Evolutionary conservation across 768 basidiomycete genomes (phyloP).

Genomic region (Pisolithus tinctorius): DNA sequence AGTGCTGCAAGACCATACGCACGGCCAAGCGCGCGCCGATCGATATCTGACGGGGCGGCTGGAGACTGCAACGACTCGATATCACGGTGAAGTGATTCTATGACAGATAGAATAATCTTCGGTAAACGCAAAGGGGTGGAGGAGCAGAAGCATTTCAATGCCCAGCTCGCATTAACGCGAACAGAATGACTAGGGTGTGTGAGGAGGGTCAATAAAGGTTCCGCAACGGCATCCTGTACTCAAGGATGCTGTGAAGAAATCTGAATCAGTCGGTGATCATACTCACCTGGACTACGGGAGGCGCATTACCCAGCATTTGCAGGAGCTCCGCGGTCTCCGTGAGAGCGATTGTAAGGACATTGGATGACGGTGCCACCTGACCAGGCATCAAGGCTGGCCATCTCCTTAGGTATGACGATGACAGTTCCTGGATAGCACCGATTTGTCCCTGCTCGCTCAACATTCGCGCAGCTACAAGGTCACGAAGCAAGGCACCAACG

Average conservation of each 20-base stretch:
- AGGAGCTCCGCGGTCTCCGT: slow-evolving; percentile 82
- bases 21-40: slow-evolving; percentile 72
- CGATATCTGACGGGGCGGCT: slow-evolving; percentile 62
- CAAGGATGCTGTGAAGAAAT: not conserved
- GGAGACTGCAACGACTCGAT: slow-evolving; percentile 67
- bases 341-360: slow-evolving; percentile 66
- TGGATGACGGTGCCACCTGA: slow-evolving; percentile 58
- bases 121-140: slow-evolving; percentile 83
- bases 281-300: slow-evolving; percentile 75
- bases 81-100: slow-evolving; percentile 82
- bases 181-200: slow-evolving; percentile 83
- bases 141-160: slow-evolving; percentile 85
- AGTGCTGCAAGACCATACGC: slow-evolving; percentile 87
- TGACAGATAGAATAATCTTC: slow-evolving; percentile 66
- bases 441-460: slow-evolving; percentile 94
- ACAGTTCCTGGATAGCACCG: slow-evolving; percentile 79
- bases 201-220: slow-evolving; percentile 79
- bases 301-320: slow-evolving; percentile 87
- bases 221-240: slow-evolving; percentile 71
- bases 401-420: slow-evolving; percentile 73
- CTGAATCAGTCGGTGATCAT: not conserved
- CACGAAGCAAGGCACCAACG: slow-evolving; percentile 72
- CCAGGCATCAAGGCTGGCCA: slow-evolving; percentile 95
- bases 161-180: slow-evolving; percentile 83
- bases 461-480: slow-evolving; percentile 83